Evolutionary conservation across 2,329 filamentous ascomycete genomes (phyloP).

Genomic region (Pseudogymnoascus pannorum): DNA sequence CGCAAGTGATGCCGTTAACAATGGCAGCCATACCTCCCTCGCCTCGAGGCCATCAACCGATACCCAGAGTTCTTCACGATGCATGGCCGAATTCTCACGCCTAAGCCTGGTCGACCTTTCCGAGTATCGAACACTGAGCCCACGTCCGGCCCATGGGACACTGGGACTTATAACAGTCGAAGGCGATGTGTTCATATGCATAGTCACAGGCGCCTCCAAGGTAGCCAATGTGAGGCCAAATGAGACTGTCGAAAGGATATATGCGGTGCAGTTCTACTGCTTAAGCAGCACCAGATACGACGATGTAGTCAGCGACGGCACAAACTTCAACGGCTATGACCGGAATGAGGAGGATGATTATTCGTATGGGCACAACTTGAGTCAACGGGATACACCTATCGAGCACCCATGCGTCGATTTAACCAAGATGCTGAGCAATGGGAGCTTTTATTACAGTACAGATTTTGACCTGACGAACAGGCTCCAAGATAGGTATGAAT

Average conservation of each 20-base stretch:
- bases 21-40: conserved; percentile 51
- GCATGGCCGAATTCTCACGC: conserved; percentile 81
- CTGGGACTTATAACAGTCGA: conserved; percentile 79
- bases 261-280: conserved; percentile 86
- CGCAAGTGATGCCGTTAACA: conserved; percentile 43
- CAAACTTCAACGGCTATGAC: conserved; percentile 24
- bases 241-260: conserved; percentile 83
- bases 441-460: conserved; percentile 97
- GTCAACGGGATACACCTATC: conserved; percentile 60
- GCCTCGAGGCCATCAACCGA: conserved; percentile 38
- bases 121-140: conserved; percentile 69
- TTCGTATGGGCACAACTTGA: conserved; percentile 44
- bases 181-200: conserved; percentile 81
- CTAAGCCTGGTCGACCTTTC: conserved; percentile 57
- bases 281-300: conserved; percentile 83
- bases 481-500: conserved; percentile 69
- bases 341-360: conserved; percentile 9
- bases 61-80: conserved; percentile 32
- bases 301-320: conserved; percentile 52
- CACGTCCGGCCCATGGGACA: conserved; percentile 73
- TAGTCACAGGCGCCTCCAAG: conserved; percentile 71
- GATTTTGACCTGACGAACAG: conserved; percentile 95
- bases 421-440: conserved; percentile 85
- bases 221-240: conserved; percentile 79
- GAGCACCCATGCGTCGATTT: conserved; percentile 88